A percentile compares a stretch with the other conserved stretches of the same genome.
phyloP scores from a whole-genome alignment of 345 rosid species.

The Microcos paniculata region DNA sequence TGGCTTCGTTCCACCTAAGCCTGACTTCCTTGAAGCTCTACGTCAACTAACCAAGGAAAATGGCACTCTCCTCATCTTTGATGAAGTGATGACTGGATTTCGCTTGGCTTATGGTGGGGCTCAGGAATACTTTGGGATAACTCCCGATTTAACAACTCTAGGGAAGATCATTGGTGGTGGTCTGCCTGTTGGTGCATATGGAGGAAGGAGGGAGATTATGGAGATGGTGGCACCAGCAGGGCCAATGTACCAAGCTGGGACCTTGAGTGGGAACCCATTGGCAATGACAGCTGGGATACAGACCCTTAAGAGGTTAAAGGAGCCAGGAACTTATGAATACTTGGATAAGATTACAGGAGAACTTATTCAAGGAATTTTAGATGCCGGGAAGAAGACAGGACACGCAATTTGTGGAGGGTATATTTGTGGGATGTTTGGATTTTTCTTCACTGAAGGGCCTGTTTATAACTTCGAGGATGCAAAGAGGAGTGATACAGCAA shows the following conservation, averaged over 20 bases:
- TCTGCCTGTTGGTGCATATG: constrained; percentile 91
- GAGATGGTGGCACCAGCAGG: constrained; percentile 99
- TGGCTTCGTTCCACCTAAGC: constrained; percentile 72
- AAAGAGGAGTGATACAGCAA: constrained; percentile 74
- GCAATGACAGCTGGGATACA: constrained; percentile 96
- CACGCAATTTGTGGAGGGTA: constrained; percentile 86
- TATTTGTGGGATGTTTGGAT: constrained; percentile 90
- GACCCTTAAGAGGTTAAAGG: constrained; percentile 64
- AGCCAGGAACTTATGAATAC: constrained; percentile 79
- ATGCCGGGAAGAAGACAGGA: constrained; percentile 80
- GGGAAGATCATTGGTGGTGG: constrained; percentile 97
- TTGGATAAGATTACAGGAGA: constrained; percentile 69
- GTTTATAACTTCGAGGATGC: constrained; percentile 78
- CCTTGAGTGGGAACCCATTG: constrained; percentile 92
- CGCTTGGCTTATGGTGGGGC: constrained; percentile 93
- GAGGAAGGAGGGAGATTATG: constrained; percentile 92
- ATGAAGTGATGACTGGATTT: constrained; percentile 96
- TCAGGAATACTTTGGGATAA: constrained; percentile 79
- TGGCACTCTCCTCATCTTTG: constrained; percentile 68
- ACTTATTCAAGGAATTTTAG: constrained; percentile 64
- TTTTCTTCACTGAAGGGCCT: constrained; percentile 92
- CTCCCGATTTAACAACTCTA: constrained; percentile 79
- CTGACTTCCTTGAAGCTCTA: constrained; percentile 65
- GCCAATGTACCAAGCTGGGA: constrained; percentile 98
- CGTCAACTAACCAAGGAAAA: constrained; percentile 59